Conservation (phyloP, 768 basidiomycete species). For the Tylopilus cervinicoccineus region DNA sequence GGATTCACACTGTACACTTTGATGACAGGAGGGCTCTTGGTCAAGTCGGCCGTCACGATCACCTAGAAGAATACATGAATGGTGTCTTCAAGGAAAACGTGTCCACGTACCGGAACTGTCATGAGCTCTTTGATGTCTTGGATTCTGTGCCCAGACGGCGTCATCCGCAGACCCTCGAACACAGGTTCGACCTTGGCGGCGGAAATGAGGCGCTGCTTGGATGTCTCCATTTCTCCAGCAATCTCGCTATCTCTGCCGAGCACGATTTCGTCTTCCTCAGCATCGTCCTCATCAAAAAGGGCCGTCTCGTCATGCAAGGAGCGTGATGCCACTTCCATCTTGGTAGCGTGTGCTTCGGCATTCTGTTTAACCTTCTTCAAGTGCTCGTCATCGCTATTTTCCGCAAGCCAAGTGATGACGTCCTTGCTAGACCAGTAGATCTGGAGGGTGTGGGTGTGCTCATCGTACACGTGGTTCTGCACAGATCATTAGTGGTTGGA, state of each 20-base stretch:
- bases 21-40: constrained; percentile 95
- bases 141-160: constrained; percentile 80
- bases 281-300: constrained; percentile 85
- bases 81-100: neutral
- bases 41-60: constrained; percentile 91
- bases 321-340: constrained; percentile 87
- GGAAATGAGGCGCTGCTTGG: constrained; percentile 75
- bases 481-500: constrained; percentile 14
- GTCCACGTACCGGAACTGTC: constrained; percentile 77
- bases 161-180: constrained; percentile 80
- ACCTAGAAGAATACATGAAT: constrained; percentile 47
- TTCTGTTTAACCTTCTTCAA: constrained; percentile 91
- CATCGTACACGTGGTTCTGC: constrained; percentile 94
- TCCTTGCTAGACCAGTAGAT: constrained; percentile 96
- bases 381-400: constrained; percentile 95
- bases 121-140: constrained; percentile 93
- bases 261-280: constrained; percentile 76
- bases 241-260: constrained; percentile 52
- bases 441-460: constrained; percentile 87
- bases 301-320: constrained; percentile 85
- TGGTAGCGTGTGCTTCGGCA: constrained; percentile 84
- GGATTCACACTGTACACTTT: constrained; percentile 97
- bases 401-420: constrained; percentile 92
- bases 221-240: constrained; percentile 50
- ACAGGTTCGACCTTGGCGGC: constrained; percentile 69